Evolutionary conservation across 139 green algal genomes (phyloP).

Genomic region (Tetraselmis chui): DNA sequence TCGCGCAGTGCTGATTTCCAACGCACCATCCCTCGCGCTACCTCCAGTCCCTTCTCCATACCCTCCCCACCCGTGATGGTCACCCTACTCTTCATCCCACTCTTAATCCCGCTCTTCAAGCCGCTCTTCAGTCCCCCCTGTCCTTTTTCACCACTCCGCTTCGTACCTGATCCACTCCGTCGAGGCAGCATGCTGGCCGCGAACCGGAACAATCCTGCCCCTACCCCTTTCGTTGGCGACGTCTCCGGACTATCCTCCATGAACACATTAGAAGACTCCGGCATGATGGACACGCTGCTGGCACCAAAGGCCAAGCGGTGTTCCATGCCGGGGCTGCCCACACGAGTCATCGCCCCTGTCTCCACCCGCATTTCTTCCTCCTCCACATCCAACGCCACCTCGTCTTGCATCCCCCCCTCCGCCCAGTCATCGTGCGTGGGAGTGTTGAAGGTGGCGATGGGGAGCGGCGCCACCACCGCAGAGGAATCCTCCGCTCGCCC

Average conservation of each 20-base stretch:
- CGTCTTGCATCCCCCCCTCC: background rate
- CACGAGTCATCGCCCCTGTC: background rate
- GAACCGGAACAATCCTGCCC: background rate
- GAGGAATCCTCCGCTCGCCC: background rate
- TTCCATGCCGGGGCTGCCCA: background rate
- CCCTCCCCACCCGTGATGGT: background rate
- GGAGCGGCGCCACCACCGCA: too few relatives aligned
- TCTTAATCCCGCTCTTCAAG: too few relatives aligned
- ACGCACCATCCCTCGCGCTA: background rate
- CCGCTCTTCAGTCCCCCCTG: too few relatives aligned
- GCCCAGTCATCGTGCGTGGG: background rate
- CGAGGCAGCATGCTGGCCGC: background rate
- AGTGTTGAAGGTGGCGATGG: background rate
- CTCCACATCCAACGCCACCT: background rate
- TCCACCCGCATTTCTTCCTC: background rate
- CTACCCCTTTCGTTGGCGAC: background rate
- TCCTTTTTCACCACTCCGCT: too few relatives aligned
- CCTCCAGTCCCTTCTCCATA: too few relatives aligned
- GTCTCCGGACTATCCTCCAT: background rate
- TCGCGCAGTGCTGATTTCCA: background rate
- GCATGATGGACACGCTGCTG: background rate
- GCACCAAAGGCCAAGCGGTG: background rate
- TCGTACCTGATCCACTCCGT: background rate
- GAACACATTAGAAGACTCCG: background rate
- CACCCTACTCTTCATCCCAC: background rate